phyloP scores from a whole-genome alignment of 441 rosid species.

The Adansonia madagascariensis region DNA sequence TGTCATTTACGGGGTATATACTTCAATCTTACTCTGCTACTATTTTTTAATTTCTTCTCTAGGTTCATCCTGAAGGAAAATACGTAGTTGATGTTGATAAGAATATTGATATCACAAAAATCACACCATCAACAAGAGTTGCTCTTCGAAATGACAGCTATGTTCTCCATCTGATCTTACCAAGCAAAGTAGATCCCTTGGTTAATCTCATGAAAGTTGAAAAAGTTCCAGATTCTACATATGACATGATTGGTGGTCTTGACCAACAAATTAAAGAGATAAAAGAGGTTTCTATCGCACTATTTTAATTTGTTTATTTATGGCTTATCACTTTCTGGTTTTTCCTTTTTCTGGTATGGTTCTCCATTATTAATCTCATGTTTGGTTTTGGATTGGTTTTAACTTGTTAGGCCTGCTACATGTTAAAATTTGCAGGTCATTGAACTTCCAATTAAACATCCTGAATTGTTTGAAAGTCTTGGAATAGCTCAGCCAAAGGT shows the following conservation, averaged over 20 bases:
- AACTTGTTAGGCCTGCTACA: background rate
- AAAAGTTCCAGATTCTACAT: slow-evolving; percentile 93
- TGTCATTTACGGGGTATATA: background rate
- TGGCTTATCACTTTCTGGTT: background rate
- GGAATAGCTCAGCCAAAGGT: slow-evolving; percentile 99
- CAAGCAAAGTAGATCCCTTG: slow-evolving; percentile 90
- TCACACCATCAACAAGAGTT: slow-evolving; percentile 91
- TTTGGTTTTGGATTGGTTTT: slow-evolving; percentile 18
- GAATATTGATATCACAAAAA: slow-evolving; percentile 87
- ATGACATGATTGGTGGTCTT: slow-evolving; percentile 95
- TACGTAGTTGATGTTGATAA: slow-evolving; percentile 97
- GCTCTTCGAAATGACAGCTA: slow-evolving; percentile 98
- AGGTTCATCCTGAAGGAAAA: slow-evolving; percentile 99
- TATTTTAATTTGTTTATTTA: background rate
- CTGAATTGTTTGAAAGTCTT: slow-evolving; percentile 88
- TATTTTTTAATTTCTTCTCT: slow-evolving; percentile 24
- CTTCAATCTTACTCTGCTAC: background rate
- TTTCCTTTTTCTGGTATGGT: background rate
- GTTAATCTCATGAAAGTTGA: slow-evolving; percentile 98
- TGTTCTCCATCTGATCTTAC: slow-evolving; percentile 87
- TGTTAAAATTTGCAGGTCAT: slow-evolving; percentile 61
- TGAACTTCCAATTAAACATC: slow-evolving; percentile 90
- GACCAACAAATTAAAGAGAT: slow-evolving; percentile 97
- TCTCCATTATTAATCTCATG: background rate
- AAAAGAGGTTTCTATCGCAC: slow-evolving; percentile 61